phyloP scores from a whole-genome alignment of 176 grass and related monocot genomes.

The Carex cristatella region DNA sequence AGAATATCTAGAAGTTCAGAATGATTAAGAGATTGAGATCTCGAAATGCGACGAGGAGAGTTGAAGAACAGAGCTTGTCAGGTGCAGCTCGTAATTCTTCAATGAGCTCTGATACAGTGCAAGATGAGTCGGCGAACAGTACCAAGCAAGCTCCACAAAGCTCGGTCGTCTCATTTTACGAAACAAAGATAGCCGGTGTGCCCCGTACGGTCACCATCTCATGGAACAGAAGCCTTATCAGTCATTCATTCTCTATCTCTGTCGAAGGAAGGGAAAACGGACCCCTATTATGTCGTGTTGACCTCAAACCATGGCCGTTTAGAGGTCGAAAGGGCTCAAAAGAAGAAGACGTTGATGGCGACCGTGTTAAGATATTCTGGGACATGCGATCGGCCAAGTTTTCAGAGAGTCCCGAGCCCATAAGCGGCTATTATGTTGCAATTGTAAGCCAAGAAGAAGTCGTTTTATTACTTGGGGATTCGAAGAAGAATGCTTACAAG shows the following conservation, averaged over 20 bases:
- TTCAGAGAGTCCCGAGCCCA: slow-evolving; percentile 50
- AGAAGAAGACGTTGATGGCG: slow-evolving; percentile 48
- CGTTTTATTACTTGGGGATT: slow-evolving; percentile 57
- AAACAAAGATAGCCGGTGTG: slow-evolving; percentile 44
- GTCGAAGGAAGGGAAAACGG: slow-evolving; percentile 33
- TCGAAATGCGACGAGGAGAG: neutral
- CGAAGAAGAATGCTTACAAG: slow-evolving; percentile 88
- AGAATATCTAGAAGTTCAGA: neutral
- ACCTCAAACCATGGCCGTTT: slow-evolving; percentile 96
- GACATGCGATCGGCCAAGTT: slow-evolving; percentile 87
- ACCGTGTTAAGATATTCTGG: slow-evolving; percentile 67
- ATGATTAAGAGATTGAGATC: slow-evolving; percentile 25
- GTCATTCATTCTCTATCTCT: slow-evolving; percentile 87
- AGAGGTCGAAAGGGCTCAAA: slow-evolving; percentile 85
- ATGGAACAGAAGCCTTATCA: slow-evolving; percentile 85
- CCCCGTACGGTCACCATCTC: slow-evolving; percentile 43
- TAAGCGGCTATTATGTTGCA: slow-evolving; percentile 54
- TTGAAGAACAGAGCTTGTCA: slow-evolving; percentile 8
- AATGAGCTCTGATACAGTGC: neutral
- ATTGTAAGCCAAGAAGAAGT: slow-evolving; percentile 65
- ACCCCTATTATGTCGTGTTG: slow-evolving; percentile 57
- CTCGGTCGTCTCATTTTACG: slow-evolving; percentile 57
- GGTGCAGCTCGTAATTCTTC: neutral
- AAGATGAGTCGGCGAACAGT: slow-evolving; percentile 36
- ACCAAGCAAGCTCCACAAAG: slow-evolving; percentile 47